Conservation (phyloP, 2,329 filamentous ascomycete genomes). For the Epichloe scottii region DNA sequence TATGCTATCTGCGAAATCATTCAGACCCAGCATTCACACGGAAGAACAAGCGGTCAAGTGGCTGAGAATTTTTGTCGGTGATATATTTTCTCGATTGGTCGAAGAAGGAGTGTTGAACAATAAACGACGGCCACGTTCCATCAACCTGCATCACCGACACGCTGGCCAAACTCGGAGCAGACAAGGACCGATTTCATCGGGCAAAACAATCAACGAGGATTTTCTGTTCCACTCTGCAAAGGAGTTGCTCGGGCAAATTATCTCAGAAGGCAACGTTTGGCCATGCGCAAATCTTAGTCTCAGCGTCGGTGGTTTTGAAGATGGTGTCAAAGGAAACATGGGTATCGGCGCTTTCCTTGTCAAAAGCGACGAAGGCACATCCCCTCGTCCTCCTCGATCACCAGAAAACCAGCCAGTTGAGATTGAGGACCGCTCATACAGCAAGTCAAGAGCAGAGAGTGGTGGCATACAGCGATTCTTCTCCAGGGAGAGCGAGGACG, state of each 20-base stretch:
- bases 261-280: conserved; percentile 69
- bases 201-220: conserved; percentile 59
- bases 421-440: conserved; percentile 12
- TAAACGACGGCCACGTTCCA: conserved; percentile 71
- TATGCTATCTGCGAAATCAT: conserved; percentile 95
- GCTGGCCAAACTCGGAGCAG: conserved; percentile 62
- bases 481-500: conserved; percentile 17
- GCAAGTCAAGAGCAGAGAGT: conserved; percentile 27
- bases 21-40: conserved; percentile 69
- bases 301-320: conserved; percentile 85
- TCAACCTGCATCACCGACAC: conserved; percentile 73
- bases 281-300: conserved; percentile 85
- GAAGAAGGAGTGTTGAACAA: conserved; percentile 86
- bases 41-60: conserved; percentile 70
- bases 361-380: conserved; percentile 53
- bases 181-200: conserved; percentile 63
- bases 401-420: neutral
- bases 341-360: conserved; percentile 81
- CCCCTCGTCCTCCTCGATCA: conserved; percentile 12
- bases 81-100: conserved; percentile 79
- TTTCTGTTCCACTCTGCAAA: conserved; percentile 65
- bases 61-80: conserved; percentile 82
- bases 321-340: conserved; percentile 70
- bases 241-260: conserved; percentile 63
- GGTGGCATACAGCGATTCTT: conserved; percentile 48